Evolutionary conservation across 208 protist genomes (phyloP).

Genomic region (Zelonia costaricensis): DNA sequence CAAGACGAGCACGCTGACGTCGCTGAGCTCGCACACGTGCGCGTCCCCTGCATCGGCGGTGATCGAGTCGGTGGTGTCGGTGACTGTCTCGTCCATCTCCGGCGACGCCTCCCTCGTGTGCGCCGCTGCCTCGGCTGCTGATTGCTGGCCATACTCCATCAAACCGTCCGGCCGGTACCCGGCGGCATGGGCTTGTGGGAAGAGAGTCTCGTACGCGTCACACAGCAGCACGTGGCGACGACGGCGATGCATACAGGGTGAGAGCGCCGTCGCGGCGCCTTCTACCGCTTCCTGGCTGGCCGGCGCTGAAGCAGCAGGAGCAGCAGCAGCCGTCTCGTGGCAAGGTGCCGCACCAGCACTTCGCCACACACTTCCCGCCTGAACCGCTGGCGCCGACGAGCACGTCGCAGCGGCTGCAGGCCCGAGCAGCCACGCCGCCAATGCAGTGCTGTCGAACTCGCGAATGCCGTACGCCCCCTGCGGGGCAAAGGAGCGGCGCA

Average conservation of each 20-base stretch:
- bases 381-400: no score
- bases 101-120: no score
- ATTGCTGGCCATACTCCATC: slow-evolving; percentile 14
- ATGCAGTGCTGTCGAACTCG: slow-evolving; percentile 35
- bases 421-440: slow-evolving; percentile 27
- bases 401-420: not conserved
- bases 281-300: no score
- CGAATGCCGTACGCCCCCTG: slow-evolving; percentile 45
- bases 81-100: no score
- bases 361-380: no score
- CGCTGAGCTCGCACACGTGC: slow-evolving; percentile 4
- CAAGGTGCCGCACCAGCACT: no score
- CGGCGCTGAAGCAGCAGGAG: no score
- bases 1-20: slow-evolving; percentile 47
- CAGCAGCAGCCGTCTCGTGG: no score
- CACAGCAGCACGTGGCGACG: slow-evolving; percentile 22
- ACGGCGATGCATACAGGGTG: no score
- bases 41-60: not conserved
- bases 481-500: slow-evolving; percentile 37
- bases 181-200: slow-evolving; percentile 9
- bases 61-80: no score
- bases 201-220: slow-evolving; percentile 22
- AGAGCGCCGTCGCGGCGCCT: no score
- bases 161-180: slow-evolving; percentile 25
- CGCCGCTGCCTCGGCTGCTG: no score